Conservation (phyloP, 495 filamentous ascomycete species). For the Tuber brumale region DNA sequence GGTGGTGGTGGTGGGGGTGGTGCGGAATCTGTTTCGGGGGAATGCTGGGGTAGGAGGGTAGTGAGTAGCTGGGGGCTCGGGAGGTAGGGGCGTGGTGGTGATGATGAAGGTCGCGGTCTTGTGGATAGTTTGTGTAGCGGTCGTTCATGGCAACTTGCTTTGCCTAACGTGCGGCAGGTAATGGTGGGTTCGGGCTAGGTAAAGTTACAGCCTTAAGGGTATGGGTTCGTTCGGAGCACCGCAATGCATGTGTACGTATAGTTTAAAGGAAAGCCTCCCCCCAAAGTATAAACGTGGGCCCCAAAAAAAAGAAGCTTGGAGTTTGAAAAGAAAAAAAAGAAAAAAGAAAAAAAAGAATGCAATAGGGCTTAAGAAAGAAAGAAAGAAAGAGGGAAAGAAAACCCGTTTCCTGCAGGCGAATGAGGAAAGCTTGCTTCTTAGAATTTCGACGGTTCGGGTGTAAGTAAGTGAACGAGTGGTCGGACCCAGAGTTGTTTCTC, state of each 20-base stretch:
- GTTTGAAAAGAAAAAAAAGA: background rate
- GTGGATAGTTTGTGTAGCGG: conserved; percentile 10
- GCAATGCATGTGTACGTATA: background rate
- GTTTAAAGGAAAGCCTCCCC: background rate
- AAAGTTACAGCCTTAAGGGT: conserved; percentile 19
- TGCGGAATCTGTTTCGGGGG: conserved; percentile 35
- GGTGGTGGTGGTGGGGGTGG: conserved; percentile 21
- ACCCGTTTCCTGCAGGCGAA: conserved; percentile 7
- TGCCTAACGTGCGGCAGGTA: conserved; percentile 30
- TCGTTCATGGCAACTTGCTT: conserved; percentile 18
- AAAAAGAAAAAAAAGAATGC: background rate
- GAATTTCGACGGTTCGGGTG: background rate
- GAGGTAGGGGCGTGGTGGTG: conserved; percentile 26
- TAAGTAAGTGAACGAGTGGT: background rate
- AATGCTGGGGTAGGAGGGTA: conserved; percentile 33
- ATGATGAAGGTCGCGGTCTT: conserved; percentile 29
- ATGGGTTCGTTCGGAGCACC: background rate
- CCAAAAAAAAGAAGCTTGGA: background rate
- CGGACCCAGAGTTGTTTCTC: background rate
- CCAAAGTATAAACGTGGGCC: background rate
- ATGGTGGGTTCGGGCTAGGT: conserved; percentile 26
- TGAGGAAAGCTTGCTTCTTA: background rate
- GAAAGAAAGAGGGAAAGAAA: conserved; percentile 12
- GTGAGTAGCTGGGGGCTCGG: conserved; percentile 37
- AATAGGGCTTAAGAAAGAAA: conserved; percentile 12